Evolutionary conservation across 257 asterid genomes (phyloP).

Genomic region (Gynochthodes officinalis): DNA sequence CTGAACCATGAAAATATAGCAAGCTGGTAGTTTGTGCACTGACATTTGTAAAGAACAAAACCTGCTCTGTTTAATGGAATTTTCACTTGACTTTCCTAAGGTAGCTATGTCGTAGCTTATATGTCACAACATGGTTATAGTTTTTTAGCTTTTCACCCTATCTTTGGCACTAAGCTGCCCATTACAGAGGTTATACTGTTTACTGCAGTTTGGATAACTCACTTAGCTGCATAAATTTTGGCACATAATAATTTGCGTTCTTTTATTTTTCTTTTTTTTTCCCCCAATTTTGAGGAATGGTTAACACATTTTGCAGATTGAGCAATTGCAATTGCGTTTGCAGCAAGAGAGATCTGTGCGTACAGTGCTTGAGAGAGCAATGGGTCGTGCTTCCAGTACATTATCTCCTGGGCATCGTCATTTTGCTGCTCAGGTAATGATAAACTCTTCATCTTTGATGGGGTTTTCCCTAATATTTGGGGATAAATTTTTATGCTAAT

Average conservation of each 20-base stretch:
- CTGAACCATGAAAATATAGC: background rate
- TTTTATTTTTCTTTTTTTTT: background rate
- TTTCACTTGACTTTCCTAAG: background rate
- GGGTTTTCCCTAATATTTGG: background rate
- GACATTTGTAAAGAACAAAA: background rate
- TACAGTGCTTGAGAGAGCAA: slow-evolving; percentile 58
- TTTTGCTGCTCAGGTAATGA: slow-evolving; percentile 49
- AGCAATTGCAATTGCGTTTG: slow-evolving; percentile 44
- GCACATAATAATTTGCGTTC: background rate
- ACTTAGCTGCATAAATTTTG: background rate
- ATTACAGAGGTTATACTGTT: background rate
- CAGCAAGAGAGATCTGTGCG: slow-evolving; percentile 63
- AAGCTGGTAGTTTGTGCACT: background rate
- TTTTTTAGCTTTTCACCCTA: background rate
- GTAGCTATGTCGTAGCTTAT: background rate
- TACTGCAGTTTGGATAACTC: background rate
- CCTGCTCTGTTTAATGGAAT: background rate
- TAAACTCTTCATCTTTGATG: background rate
- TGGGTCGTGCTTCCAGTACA: slow-evolving; percentile 66
- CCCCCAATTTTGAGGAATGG: background rate
- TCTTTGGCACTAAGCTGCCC: background rate
- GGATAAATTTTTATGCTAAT: background rate
- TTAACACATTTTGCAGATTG: slow-evolving; percentile 37
- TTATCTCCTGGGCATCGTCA: slow-evolving; percentile 63
- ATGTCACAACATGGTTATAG: background rate